These are phyloP conservation scores for Rhizopus microsporus DNA, from an alignment of 371 early-diverging fungal genomes.

Conservation along the genomic window DNA sequence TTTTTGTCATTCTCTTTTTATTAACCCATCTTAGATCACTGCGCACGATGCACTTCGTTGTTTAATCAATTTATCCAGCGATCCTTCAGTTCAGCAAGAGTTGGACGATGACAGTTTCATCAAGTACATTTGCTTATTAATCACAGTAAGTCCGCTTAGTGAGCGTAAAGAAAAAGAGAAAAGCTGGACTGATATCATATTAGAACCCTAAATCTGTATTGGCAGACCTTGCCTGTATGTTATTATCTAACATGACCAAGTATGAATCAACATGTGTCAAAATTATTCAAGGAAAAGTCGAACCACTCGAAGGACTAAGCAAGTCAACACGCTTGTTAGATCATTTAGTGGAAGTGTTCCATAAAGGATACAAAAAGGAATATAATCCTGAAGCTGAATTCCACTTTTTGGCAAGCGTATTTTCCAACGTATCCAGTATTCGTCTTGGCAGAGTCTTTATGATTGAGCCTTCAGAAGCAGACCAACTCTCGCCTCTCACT, in stretches of 20 bases:
- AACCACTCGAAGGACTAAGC: constrained; percentile 45
- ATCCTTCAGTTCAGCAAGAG: constrained; percentile 56
- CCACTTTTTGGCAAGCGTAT: constrained; percentile 88
- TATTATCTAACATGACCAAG: constrained; percentile 91
- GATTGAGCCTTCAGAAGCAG: constrained; percentile 56
- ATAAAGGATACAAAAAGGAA: constrained; percentile 70
- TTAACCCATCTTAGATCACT: constrained; percentile 51
- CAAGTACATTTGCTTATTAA: constrained; percentile 65
- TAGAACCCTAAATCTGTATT: constrained; percentile 51
- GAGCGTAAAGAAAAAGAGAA: not conserved
- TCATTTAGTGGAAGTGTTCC: constrained; percentile 87
- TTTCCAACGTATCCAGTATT: constrained; percentile 82
- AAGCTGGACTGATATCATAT: constrained; percentile 39
- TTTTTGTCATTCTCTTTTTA: not conserved
- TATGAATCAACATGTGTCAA: constrained; percentile 56
- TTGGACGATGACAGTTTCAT: constrained; percentile 72
- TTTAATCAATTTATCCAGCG: constrained; percentile 83
- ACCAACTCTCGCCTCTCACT: constrained; percentile 69
- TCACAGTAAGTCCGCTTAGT: constrained; percentile 48
- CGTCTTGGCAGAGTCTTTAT: constrained; percentile 76
- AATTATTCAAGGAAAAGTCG: constrained; percentile 50
- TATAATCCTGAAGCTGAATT: constrained; percentile 85
- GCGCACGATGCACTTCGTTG: constrained; percentile 84
- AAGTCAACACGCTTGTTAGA: constrained; percentile 63
- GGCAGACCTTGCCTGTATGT: constrained; percentile 86